phyloP scores from a whole-genome alignment of 345 rosid genomes.

The Bruguiera sexangula region DNA sequence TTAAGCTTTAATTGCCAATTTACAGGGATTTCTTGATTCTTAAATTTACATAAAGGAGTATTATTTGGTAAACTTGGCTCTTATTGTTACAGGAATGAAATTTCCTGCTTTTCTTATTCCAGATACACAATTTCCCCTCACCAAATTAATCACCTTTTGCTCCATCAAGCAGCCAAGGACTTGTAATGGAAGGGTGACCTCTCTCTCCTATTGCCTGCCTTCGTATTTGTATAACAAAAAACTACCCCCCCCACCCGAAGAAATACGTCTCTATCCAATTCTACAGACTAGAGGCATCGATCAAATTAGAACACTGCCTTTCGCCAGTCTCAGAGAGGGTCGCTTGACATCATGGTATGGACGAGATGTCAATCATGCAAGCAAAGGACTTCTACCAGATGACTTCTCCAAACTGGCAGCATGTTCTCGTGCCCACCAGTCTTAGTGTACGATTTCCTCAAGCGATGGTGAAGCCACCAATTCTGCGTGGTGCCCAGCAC shows the following conservation, averaged over 20 bases:
- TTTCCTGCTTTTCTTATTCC: neutral
- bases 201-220: too few relatives aligned
- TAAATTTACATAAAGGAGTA: too few relatives aligned
- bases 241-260: neutral
- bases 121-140: neutral
- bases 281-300: neutral
- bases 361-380: conserved; percentile 25
- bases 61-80: too few relatives aligned
- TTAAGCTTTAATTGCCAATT: too few relatives aligned
- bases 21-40: too few relatives aligned
- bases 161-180: neutral
- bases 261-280: neutral
- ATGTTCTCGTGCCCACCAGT: conserved; percentile 84
- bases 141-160: neutral
- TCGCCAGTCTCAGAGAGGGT: too few relatives aligned
- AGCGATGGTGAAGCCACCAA: conserved; percentile 65
- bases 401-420: conserved; percentile 50
- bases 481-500: conserved; percentile 67
- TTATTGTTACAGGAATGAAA: neutral
- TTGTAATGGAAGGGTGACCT: too few relatives aligned
- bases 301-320: too few relatives aligned
- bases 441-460: conserved; percentile 83
- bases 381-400: conserved; percentile 47
- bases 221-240: neutral
- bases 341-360: neutral